These are phyloP conservation scores for Arctium lappa DNA, from an alignment of 129 eudicot species.

Conservation along the genomic window DNA sequence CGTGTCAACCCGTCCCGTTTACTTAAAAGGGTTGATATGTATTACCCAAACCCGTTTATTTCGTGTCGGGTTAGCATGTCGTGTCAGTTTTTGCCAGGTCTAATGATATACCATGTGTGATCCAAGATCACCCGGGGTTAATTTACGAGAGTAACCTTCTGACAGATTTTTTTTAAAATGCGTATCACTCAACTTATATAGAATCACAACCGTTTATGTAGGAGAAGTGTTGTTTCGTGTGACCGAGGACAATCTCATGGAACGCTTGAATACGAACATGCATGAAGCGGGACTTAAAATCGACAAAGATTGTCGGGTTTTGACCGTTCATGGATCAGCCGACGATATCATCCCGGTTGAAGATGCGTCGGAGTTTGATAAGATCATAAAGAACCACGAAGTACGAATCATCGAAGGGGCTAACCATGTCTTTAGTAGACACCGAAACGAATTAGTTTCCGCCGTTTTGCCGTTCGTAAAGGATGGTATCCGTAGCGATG, in stretches of 20 bases:
- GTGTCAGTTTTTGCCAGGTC: too few species aligned
- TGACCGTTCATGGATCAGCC: slow-evolving; percentile 72
- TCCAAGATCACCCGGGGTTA: too few species aligned
- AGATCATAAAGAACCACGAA: slow-evolving; percentile 61
- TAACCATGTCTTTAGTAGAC: slow-evolving; percentile 44
- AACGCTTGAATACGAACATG: slow-evolving; percentile 64
- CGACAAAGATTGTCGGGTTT: slow-evolving; percentile 56
- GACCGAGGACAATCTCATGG: slow-evolving; percentile 60
- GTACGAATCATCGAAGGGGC: slow-evolving; percentile 57
- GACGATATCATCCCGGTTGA: slow-evolving; percentile 67
- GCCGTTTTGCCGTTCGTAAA: slow-evolving; percentile 55
- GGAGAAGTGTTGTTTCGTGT: slow-evolving; percentile 52
- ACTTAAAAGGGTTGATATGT: too few species aligned
- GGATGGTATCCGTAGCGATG: slow-evolving; percentile 17
- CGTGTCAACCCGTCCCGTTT: too few species aligned
- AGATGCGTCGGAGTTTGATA: slow-evolving; percentile 55
- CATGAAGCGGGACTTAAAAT: slow-evolving; percentile 56
- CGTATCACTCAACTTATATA: background rate
- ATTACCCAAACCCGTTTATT: too few species aligned
- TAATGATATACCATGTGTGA: too few species aligned
- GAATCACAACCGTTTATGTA: slow-evolving; percentile 5
- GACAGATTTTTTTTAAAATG: too few species aligned
- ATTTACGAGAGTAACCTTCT: background rate
- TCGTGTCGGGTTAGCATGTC: too few species aligned
- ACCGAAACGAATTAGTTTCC: slow-evolving; percentile 47